A percentile compares a stretch with the other conserved stretches of the same genome.
These are phyloP conservation scores for Tremella fuciformis DNA, from an alignment of 768 basidiomycete species.

Conservation along the genomic window DNA sequence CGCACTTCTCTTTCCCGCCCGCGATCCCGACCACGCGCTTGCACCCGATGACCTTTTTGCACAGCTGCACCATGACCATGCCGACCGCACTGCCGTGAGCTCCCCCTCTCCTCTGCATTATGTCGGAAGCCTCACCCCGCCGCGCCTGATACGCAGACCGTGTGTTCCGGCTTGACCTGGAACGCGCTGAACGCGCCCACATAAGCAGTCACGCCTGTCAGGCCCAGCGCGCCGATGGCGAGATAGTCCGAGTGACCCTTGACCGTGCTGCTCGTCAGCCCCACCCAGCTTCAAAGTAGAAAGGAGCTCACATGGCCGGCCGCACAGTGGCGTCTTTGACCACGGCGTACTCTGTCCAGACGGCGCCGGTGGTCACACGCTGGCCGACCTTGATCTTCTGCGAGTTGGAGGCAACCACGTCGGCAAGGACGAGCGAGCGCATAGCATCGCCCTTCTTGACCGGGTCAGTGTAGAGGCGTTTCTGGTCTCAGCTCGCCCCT, in stretches of 20 bases:
- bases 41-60: conserved; percentile 45
- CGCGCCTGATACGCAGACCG: conserved; percentile 45
- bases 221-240: conserved; percentile 12
- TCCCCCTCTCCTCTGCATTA: too few relatives aligned
- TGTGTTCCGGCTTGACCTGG: conserved; percentile 33
- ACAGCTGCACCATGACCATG: conserved; percentile 34
- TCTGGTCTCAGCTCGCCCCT: conserved; percentile 15
- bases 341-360: conserved; percentile 39
- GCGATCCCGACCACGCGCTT: conserved; percentile 49
- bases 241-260: conserved; percentile 5
- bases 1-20: conserved; percentile 46
- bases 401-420: conserved; percentile 35
- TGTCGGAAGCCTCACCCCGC: conserved; percentile 33
- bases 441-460: conserved; percentile 26
- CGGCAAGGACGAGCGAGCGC: conserved; percentile 21
- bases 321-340: conserved; percentile 20
- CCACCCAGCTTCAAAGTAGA: not conserved
- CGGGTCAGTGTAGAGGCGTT: conserved; percentile 25
- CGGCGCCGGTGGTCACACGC: conserved; percentile 12
- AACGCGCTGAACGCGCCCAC: conserved; percentile 31
- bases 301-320: conserved; percentile 21
- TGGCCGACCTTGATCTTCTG: conserved; percentile 29
- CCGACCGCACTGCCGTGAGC: conserved; percentile 27
- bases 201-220: conserved; percentile 45
- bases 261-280: not conserved